Conservation (phyloP, 129 eudicot species). For the Heracleum sosnowskyi region DNA sequence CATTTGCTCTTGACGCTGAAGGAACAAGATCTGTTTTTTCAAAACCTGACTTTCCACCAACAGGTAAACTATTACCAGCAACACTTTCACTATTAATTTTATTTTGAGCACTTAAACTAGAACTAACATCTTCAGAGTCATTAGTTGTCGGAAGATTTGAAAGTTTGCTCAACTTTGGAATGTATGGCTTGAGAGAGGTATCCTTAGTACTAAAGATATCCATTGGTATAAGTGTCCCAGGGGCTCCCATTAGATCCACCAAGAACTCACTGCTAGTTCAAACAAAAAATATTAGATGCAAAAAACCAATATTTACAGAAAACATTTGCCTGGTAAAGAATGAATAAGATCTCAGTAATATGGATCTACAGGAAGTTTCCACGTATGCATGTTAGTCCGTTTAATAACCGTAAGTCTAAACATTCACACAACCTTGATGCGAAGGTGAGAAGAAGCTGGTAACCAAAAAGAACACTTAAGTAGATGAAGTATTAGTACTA, state of each 20-base stretch:
- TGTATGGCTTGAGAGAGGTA: conserved; percentile 49
- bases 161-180: conserved; percentile 43
- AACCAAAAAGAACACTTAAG: not conserved
- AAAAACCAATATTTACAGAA: conserved; percentile 1
- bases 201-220: conserved; percentile 64
- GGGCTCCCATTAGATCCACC: conserved; percentile 99
- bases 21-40: conserved; percentile 40
- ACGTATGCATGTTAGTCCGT: not conserved
- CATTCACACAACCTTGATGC: not conserved
- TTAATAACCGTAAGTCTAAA: not conserved
- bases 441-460: not conserved
- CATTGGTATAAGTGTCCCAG: conserved; percentile 89
- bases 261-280: conserved; percentile 71
- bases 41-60: conserved; percentile 15
- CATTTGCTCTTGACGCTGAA: conserved; percentile 29
- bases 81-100: conserved; percentile 24
- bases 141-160: conserved; percentile 33
- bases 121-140: conserved; percentile 26
- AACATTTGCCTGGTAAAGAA: not conserved
- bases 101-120: conserved; percentile 15
- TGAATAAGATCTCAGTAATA: not conserved
- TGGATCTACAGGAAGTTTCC: not conserved
- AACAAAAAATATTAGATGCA: conserved; percentile 27
- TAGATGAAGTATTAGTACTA: not conserved
- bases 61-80: conserved; percentile 16